A percentile compares a stretch with the other conserved stretches of the same genome.
These are phyloP conservation scores for Phytophthora pseudosyringae DNA, from an alignment of 352 stramenopile genomes.

Conservation along the genomic window DNA sequence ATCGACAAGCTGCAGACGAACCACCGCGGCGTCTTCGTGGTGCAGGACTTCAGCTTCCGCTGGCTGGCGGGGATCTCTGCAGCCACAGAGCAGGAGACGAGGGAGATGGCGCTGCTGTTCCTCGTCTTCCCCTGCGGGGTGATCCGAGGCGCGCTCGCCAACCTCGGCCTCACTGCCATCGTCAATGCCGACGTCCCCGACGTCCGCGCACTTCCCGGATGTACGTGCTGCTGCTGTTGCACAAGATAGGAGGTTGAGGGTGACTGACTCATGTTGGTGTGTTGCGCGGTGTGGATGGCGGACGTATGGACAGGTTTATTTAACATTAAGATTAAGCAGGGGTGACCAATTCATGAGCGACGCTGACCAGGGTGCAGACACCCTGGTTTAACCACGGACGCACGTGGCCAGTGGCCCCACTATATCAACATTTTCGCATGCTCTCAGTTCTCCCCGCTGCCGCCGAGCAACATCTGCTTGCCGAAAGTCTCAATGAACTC, in stretches of 20 bases:
- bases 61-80: conserved; percentile 91
- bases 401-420: conserved; percentile 2
- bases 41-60: conserved; percentile 95
- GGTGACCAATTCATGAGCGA: conserved; percentile 43
- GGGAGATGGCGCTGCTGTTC: conserved; percentile 93
- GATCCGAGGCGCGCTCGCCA: conserved; percentile 94
- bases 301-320: conserved; percentile 78
- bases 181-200: conserved; percentile 96
- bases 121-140: conserved; percentile 96
- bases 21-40: conserved; percentile 94
- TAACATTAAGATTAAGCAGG: conserved; percentile 91
- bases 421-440: conserved; percentile 4
- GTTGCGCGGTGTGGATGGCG: not conserved
- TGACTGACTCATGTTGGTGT: conserved; percentile 5
- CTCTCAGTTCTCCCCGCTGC: conserved; percentile 21
- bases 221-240: conserved; percentile 59
- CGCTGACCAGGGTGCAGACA: conserved; percentile 4
- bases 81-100: conserved; percentile 77
- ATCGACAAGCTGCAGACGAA: conserved; percentile 99
- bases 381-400: conserved; percentile 22
- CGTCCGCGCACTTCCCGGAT: conserved; percentile 90
- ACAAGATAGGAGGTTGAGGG: not conserved
- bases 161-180: conserved; percentile 94
- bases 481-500: conserved; percentile 89
- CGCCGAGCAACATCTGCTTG: conserved; percentile 47